phyloP scores from a whole-genome alignment of 2,329 filamentous ascomycete genomes.

The Paracamarosporium sp. region DNA sequence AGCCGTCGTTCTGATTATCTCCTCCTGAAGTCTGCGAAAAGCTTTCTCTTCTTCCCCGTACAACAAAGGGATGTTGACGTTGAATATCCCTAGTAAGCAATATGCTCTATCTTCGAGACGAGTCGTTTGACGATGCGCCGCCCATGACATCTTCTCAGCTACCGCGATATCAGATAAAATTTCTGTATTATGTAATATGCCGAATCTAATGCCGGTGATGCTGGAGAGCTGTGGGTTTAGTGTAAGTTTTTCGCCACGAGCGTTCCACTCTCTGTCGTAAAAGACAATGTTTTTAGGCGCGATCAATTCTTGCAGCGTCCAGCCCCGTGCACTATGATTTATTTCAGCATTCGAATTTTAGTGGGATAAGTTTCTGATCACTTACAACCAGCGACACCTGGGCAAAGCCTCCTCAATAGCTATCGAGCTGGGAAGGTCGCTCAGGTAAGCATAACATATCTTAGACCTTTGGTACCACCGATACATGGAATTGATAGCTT shows the following conservation, averaged over 20 bases:
- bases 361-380: not conserved
- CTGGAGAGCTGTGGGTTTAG: not conserved
- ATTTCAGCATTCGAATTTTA: not conserved
- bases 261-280: constrained; percentile 8
- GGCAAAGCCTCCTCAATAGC: not conserved
- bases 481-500: constrained; percentile 5
- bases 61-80: constrained; percentile 29
- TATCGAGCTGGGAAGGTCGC: not conserved
- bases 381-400: constrained; percentile 5
- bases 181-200: not conserved
- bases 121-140: constrained; percentile 9
- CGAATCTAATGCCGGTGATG: not conserved
- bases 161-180: not conserved
- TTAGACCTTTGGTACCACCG: not conserved
- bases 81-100: constrained; percentile 34
- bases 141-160: constrained; percentile 17
- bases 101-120: constrained; percentile 35
- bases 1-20: constrained; percentile 14
- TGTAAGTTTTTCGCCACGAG: not conserved
- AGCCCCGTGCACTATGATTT: constrained; percentile 6
- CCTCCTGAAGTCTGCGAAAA: constrained; percentile 20
- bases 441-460: not conserved
- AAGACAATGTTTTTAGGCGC: constrained; percentile 8
- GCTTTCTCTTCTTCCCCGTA: constrained; percentile 35
- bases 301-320: constrained; percentile 17